Percentiles rank a stretch among this genome's conserved stretches.
Evolutionary conservation across 2,329 filamentous ascomycete species (phyloP).

Genomic region (Stagonosporopsis cucurbitacearum): DNA sequence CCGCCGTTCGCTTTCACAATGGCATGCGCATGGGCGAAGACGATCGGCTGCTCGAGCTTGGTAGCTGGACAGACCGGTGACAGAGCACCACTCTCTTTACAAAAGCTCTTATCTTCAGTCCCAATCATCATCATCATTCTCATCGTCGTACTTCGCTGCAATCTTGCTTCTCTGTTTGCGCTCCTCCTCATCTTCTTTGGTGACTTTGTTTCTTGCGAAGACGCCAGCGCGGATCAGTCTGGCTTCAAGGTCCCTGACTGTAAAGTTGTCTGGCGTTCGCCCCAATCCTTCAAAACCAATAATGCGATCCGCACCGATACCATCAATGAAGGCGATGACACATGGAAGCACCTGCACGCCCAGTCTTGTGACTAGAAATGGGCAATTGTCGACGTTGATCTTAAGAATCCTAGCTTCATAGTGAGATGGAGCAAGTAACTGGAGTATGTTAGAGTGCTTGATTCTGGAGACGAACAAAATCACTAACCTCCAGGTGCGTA

Average conservation of each 20-base stretch:
- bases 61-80: neutral
- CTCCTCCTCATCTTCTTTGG: slow-evolving; percentile 50
- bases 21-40: neutral
- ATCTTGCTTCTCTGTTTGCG: slow-evolving; percentile 40
- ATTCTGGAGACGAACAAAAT: neutral
- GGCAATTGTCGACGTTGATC: slow-evolving; percentile 66
- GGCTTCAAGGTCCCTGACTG: slow-evolving; percentile 60
- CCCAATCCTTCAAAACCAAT: slow-evolving; percentile 66
- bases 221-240: slow-evolving; percentile 60
- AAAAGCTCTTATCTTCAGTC: slow-evolving; percentile 41
- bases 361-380: slow-evolving; percentile 64
- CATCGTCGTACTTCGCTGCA: slow-evolving; percentile 46
- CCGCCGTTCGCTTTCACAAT: neutral
- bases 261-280: slow-evolving; percentile 60
- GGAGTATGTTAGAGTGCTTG: slow-evolving; percentile 2
- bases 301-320: slow-evolving; percentile 62
- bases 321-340: slow-evolving; percentile 64
- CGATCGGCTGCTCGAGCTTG: neutral
- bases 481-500: slow-evolving; percentile 57
- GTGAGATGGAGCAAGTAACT: slow-evolving; percentile 62
- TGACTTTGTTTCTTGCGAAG: slow-evolving; percentile 59
- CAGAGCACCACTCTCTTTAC: neutral
- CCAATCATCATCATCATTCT: slow-evolving; percentile 62
- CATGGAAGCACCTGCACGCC: slow-evolving; percentile 65
- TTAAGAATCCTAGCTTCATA: slow-evolving; percentile 65